Percentiles rank a stretch among this genome's conserved stretches.
These are phyloP conservation scores for Alternaria conjuncta DNA, from an alignment of 2,329 filamentous ascomycete genomes.

Conservation along the genomic window DNA sequence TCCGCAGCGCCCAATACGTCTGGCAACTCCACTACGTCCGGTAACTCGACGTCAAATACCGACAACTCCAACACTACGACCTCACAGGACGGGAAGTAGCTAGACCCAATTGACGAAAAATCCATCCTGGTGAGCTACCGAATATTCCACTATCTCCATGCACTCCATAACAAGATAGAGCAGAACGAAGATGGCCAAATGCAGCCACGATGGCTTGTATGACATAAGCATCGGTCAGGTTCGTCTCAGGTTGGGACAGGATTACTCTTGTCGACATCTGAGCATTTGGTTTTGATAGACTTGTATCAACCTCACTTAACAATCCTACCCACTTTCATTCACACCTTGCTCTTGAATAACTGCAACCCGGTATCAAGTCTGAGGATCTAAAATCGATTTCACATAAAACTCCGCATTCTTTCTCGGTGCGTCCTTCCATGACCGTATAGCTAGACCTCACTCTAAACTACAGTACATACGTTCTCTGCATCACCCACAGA, in stretches of 20 bases:
- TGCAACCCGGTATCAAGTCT: neutral
- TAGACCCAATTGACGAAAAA: neutral
- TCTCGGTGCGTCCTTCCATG: neutral
- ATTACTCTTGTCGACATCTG: neutral
- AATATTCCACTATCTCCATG: neutral
- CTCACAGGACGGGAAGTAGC: neutral
- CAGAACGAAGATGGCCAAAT: neutral
- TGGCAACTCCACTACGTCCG: neutral
- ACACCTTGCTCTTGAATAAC: neutral
- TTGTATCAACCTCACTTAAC: neutral
- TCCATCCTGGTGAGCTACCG: neutral
- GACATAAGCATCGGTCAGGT: neutral
- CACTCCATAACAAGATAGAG: neutral
- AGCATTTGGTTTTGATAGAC: neutral
- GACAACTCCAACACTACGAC: neutral
- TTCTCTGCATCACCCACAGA: neutral
- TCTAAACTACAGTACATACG: neutral
- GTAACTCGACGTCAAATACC: conserved; percentile 1
- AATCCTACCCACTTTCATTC: neutral
- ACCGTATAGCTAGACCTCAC: neutral
- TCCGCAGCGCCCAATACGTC: neutral
- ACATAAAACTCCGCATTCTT: neutral
- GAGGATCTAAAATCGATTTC: neutral
- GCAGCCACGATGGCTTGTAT: neutral
- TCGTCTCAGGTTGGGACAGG: neutral